A percentile compares a stretch with the other conserved stretches of the same genome.
These are phyloP conservation scores for Penicillium paxilli DNA, from an alignment of 495 filamentous ascomycete genomes.

Conservation along the genomic window DNA sequence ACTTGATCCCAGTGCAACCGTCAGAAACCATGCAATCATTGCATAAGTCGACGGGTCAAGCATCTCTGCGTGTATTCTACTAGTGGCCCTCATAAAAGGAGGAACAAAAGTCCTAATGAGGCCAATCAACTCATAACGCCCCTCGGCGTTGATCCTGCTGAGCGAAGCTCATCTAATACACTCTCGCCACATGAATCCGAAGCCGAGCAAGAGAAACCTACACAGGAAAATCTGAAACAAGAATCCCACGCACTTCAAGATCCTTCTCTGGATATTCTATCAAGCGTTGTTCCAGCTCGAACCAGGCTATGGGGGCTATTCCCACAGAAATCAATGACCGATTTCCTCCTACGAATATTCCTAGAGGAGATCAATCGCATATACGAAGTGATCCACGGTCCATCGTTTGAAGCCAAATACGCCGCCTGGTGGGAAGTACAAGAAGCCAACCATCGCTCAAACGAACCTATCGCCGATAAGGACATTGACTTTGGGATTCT, in stretches of 20 bases:
- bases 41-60: neutral
- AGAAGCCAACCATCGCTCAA: neutral
- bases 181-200: neutral
- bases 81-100: neutral
- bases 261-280: neutral
- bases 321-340: neutral
- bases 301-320: neutral
- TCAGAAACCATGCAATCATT: neutral
- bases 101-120: neutral
- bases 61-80: neutral
- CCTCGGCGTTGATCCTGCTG: neutral
- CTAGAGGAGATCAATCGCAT: constrained; percentile 1
- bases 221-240: neutral
- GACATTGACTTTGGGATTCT: constrained; percentile 13
- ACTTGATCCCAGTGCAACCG: neutral
- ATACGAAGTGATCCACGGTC: neutral
- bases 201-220: neutral
- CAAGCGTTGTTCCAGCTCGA: neutral
- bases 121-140: neutral
- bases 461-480: constrained; percentile 11
- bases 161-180: neutral
- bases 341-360: neutral
- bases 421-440: neutral
- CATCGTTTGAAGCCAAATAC: neutral
- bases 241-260: neutral